Evolutionary conservation across 2,329 filamentous ascomycete genomes (phyloP), one percentile per base, ranked within the genome.

Genomic region (Incumbomyces lentus): DNA sequence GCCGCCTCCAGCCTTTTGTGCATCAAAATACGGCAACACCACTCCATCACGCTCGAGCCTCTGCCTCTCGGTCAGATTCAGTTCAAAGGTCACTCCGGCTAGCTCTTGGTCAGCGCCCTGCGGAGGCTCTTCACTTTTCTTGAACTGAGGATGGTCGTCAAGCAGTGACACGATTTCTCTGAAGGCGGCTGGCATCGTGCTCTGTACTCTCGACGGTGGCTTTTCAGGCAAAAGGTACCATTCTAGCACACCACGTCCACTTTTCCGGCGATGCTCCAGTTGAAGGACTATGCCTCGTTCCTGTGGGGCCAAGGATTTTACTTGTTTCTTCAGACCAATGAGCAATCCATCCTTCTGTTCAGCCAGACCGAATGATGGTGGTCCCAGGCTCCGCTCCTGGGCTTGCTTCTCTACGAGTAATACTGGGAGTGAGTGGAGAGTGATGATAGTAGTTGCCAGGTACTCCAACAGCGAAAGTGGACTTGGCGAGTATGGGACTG

Each of bases 1-100:
- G 0, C 78, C 70, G 1, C 81, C 82, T 43, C 80, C 75, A 40
- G 82, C 83, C 44, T 80, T 86, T 73, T 98, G 92, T 18, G 92
- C 92, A 69, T 98, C 92, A 65, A 93, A 95, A 63, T 98, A 96
- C 13, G 92, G 92, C 64, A 96, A 63, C 34, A 96, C 85, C 7
- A 98, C 86, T 0, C 84, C 86, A 58, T 95, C 90, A 19, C 92
- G 72, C 42, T 94, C 90, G 53, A 75, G 74, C 57, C 84, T 77
- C 68, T 98, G 92, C 69, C 92, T 88, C 49, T 95, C 90, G 14
- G 90, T 96, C 49, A 98, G 68, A 0, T 83, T 82, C 3, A 98
- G 67, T 53, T 84, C 83, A 61, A 98, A 98, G 0, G 90, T 95
- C 8, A 84, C 83, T 57, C 79, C 77, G 3, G 78, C 76, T 49